These are phyloP conservation scores for Sporothrix pseudoabietina DNA, from an alignment of 2,329 filamentous ascomycete species.

Conservation along the genomic window DNA sequence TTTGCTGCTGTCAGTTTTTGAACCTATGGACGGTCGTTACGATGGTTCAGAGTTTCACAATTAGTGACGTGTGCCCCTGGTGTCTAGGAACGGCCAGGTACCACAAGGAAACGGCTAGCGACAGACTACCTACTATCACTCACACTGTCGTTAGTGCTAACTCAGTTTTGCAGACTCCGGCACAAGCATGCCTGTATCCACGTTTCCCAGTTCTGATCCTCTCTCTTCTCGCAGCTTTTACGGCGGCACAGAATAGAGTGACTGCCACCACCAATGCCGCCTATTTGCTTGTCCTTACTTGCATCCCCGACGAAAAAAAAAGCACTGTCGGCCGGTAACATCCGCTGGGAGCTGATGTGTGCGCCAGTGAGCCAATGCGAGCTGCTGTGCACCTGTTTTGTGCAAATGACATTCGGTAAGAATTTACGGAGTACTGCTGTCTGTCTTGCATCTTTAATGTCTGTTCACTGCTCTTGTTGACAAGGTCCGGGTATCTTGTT, in stretches of 20 bases:
- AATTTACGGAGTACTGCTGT: too few relatives aligned
- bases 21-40: background rate
- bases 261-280: background rate
- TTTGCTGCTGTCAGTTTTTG: background rate
- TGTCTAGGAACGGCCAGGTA: slow-evolving; percentile 14
- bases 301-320: background rate
- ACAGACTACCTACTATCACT: background rate
- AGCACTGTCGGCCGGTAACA: background rate
- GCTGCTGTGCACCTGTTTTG: background rate
- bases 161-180: background rate
- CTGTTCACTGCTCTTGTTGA: background rate
- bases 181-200: slow-evolving; percentile 1
- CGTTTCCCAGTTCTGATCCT: background rate
- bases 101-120: background rate
- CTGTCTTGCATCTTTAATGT: background rate
- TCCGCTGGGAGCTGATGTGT: background rate
- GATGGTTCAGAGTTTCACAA: background rate
- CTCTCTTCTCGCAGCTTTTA: background rate
- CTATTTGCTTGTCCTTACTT: background rate
- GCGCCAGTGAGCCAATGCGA: background rate
- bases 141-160: background rate
- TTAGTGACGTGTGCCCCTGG: background rate
- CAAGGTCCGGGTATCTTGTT: background rate
- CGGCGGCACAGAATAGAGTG: background rate
- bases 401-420: background rate